A percentile compares a stretch with the other conserved stretches of the same genome.
Evolutionary conservation across 2,329 filamentous ascomycete species (phyloP).

Genomic region (Cladorrhinum sp.): DNA sequence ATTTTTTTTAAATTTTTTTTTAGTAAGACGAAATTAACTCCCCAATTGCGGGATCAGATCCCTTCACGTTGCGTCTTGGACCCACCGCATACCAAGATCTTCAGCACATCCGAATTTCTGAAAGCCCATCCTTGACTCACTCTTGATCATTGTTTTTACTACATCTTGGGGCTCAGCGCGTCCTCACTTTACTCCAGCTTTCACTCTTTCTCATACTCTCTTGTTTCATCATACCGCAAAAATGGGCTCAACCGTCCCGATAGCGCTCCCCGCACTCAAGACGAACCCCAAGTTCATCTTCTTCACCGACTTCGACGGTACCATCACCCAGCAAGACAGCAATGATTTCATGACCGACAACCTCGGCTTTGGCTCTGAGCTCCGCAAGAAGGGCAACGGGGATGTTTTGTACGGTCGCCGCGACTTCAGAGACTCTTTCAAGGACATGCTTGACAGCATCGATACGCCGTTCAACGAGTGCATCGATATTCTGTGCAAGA

Average conservation of each 20-base stretch:
- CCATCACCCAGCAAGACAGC: constrained; percentile 72
- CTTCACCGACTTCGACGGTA: constrained; percentile 98
- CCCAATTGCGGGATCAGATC: background rate
- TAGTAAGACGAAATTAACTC: background rate
- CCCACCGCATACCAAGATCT: background rate
- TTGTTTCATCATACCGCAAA: constrained; percentile 14
- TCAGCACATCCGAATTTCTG: background rate
- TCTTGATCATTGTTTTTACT: too few relatives aligned
- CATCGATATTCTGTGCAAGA: constrained; percentile 70
- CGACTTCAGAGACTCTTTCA: constrained; percentile 82
- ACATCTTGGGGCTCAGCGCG: too few relatives aligned
- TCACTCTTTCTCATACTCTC: background rate
- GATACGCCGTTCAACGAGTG: constrained; percentile 77
- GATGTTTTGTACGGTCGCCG: constrained; percentile 70
- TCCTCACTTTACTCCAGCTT: background rate
- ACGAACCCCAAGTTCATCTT: constrained; percentile 87
- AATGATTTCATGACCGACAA: constrained; percentile 82
- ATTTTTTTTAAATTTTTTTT: too few relatives aligned
- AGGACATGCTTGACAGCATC: constrained; percentile 88
- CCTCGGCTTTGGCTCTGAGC: constrained; percentile 74
- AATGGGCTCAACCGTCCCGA: constrained; percentile 43
- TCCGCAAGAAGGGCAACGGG: constrained; percentile 69
- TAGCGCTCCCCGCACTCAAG: constrained; percentile 55
- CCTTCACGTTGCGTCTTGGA: background rate
- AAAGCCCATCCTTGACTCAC: background rate